phyloP scores from a whole-genome alignment of 2,329 filamentous ascomycete genomes.

The Fusarium sp. region DNA sequence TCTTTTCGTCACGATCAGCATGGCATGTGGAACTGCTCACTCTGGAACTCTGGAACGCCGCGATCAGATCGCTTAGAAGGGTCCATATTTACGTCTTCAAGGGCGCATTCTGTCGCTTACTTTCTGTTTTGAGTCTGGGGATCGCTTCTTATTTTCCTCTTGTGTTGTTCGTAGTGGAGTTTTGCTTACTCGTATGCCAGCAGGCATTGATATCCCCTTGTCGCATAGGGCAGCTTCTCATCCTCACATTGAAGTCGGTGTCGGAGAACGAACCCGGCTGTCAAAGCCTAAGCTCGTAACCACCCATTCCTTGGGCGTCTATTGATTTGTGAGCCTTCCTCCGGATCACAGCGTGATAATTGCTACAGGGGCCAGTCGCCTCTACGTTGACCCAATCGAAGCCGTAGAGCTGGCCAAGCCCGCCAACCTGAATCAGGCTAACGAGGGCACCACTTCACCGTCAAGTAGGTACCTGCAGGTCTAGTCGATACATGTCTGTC shows the following conservation, averaged over 20 bases:
- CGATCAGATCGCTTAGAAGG: conserved; percentile 31
- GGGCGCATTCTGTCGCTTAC: conserved; percentile 12
- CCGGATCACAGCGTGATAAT: conserved; percentile 29
- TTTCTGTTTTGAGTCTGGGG: conserved; percentile 29
- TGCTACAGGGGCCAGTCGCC: conserved; percentile 39
- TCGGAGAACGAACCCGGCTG: too few species aligned
- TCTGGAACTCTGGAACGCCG: conserved; percentile 32
- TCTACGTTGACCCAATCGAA: conserved; percentile 36
- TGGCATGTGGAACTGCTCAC: conserved; percentile 35
- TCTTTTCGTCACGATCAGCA: conserved; percentile 39
- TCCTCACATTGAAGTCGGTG: conserved; percentile 20
- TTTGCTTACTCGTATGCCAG: conserved; percentile 7
- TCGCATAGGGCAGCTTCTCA: conserved; percentile 2
- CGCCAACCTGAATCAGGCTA: conserved; percentile 51
- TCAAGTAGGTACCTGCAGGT: conserved; percentile 40
- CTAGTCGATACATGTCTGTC: conserved; percentile 30
- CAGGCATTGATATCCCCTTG: conserved; percentile 14
- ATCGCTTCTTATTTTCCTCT: conserved; percentile 24
- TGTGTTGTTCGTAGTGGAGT: conserved; percentile 12
- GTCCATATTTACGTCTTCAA: conserved; percentile 17
- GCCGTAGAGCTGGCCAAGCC: conserved; percentile 40
- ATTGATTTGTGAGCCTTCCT: conserved; percentile 25
- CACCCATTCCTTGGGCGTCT: conserved; percentile 24
- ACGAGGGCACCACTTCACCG: conserved; percentile 38
- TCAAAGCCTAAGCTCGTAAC: neutral